Percentiles rank a stretch among this genome's conserved stretches.
These are phyloP conservation scores for Thielaviopsis ethacetica DNA, from an alignment of 2,329 filamentous ascomycete species.

Conservation along the genomic window DNA sequence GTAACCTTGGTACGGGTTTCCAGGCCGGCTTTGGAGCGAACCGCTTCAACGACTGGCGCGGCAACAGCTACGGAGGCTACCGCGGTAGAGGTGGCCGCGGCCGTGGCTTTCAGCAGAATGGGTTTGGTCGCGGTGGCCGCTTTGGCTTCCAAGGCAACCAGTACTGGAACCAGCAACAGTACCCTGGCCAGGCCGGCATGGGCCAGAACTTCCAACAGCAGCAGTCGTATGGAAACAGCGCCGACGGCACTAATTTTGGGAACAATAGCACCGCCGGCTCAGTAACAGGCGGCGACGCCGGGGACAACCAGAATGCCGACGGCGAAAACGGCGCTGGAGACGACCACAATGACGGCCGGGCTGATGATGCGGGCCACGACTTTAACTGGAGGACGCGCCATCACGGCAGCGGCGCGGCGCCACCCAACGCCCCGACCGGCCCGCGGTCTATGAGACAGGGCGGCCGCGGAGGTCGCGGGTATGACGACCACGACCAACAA, in stretches of 20 bases:
- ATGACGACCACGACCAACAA: constrained; percentile 22
- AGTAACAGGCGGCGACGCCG: constrained; percentile 5
- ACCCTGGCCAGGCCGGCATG: constrained; percentile 17
- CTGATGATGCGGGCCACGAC: constrained; percentile 3
- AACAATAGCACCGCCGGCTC: constrained; percentile 8
- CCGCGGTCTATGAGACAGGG: constrained; percentile 91
- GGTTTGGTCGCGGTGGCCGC: constrained; percentile 13
- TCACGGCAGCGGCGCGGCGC: constrained; percentile 18
- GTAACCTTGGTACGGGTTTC: constrained; percentile 2
- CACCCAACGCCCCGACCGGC: constrained; percentile 68
- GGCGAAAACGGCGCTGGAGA: constrained; percentile 2
- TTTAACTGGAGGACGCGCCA: constrained; percentile 4
- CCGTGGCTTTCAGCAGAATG: constrained; percentile 8
- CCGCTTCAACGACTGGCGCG: constrained; percentile 11
- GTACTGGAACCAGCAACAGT: constrained; percentile 13
- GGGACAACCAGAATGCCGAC: constrained; percentile 12
- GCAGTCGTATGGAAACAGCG: constrained; percentile 12
- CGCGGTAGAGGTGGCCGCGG: constrained; percentile 10
- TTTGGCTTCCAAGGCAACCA: constrained; percentile 17
- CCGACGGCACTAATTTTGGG: neutral
- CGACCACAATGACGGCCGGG: constrained; percentile 2
- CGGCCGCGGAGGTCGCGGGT: constrained; percentile 32
- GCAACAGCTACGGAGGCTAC: constrained; percentile 3
- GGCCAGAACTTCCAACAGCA: constrained; percentile 13
- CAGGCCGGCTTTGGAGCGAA: constrained; percentile 7